Evolutionary conservation across 2,329 filamentous ascomycete genomes (phyloP).

Genomic region (Zasmidium citrigriseum): DNA sequence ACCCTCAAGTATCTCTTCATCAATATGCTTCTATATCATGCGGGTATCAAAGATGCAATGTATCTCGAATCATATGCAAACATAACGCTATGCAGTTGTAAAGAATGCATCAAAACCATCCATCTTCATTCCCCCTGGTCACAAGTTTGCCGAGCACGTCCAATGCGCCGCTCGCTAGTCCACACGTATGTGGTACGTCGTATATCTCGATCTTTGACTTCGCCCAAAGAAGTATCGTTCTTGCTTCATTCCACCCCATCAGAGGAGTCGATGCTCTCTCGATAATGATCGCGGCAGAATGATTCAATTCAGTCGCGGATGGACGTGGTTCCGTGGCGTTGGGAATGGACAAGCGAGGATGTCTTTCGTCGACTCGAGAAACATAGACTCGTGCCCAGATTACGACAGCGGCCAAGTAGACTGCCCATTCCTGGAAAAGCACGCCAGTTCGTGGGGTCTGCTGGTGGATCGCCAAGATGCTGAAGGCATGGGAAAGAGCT

Average conservation of each 20-base stretch:
- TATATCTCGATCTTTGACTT: constrained; percentile 25
- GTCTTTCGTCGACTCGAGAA: not conserved
- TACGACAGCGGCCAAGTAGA: constrained; percentile 31
- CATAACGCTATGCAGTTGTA: not conserved
- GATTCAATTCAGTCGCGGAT: constrained; percentile 17
- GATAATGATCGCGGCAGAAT: constrained; percentile 8
- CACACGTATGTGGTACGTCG: constrained; percentile 26
- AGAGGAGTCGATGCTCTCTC: not conserved
- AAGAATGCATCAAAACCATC: constrained; percentile 25
- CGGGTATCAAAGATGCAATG: not conserved
- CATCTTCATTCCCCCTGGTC: constrained; percentile 27
- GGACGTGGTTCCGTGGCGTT: constrained; percentile 2
- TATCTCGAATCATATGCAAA: not conserved
- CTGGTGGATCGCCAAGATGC: constrained; percentile 26
- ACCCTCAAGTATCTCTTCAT: not conserved
- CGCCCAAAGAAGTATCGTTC: constrained; percentile 27
- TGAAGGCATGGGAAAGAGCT: constrained; percentile 27
- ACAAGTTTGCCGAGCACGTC: constrained; percentile 31
- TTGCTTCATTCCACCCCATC: constrained; percentile 19
- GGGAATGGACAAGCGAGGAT: constrained; percentile 14
- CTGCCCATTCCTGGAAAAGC: constrained; percentile 32
- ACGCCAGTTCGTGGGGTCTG: constrained; percentile 19
- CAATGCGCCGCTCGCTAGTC: constrained; percentile 26
- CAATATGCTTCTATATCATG: not conserved
- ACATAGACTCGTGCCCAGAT: constrained; percentile 31